Evolutionary conservation across 2,329 filamentous ascomycete genomes (phyloP), one percentile per base, ranked within the genome.

Genomic region (Hortaea werneckii): DNA sequence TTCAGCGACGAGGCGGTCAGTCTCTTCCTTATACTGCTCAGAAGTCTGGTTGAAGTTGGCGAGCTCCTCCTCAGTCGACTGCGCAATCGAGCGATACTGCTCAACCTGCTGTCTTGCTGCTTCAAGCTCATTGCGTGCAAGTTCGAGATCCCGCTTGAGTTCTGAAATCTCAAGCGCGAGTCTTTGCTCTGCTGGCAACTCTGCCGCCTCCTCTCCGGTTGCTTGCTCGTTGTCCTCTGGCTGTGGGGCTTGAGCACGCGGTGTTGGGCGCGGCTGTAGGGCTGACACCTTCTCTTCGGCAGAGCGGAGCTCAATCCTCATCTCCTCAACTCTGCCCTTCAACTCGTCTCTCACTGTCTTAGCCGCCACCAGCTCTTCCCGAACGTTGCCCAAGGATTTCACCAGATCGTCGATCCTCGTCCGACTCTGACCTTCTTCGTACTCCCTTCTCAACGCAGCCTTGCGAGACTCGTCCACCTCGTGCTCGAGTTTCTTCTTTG

Each of bases 371-470:
- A 94, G 77, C 56, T 95, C 88, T 64, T 96, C 89, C 39, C 90
- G 86, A 42, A 83, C 80, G 50, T 87, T 80, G 54, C 86, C 77
- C 37, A 95, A 72, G 57, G 80, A 90, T 29, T 82, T 74, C 51
- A 90, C 83, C 40, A 98, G 77, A 58, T 96, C 90, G 54, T 98
- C 90, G 50, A 96, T 92, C 43, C 89, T 81, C 65, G 88, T 92
- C 63, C 95, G 87, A 42, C 78, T 82, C 62, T 96, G 87, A 54
- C 87, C 83, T 37, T 83, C 79, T 50, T 98, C 92, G 52, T 86
- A 95, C 59, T 96, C 90, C 58, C 94, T 88, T 47, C 90, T 81
- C 42, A 92, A 72, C 49, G 85, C 76, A 30, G 85, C 71, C 63
- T 94, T 90, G 72, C 89, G 94, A 54, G 75, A 79, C 53, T 94